Evolutionary conservation across 2,329 filamentous ascomycete species (phyloP).

Genomic region (Epichloe typhina): DNA sequence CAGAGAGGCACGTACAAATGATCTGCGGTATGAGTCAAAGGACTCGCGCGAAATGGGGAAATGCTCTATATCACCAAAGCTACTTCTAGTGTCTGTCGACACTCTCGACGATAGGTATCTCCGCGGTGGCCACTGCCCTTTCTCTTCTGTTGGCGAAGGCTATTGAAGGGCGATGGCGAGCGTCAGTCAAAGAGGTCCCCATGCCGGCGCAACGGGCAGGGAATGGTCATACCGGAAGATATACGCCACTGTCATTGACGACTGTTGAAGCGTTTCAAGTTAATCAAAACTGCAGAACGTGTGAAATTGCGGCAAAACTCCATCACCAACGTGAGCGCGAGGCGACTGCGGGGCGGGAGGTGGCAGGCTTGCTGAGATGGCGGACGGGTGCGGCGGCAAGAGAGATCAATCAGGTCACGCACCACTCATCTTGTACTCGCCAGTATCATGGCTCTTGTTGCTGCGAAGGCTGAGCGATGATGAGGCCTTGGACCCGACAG

Average conservation of each 20-base stretch:
- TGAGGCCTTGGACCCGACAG: constrained; percentile 47
- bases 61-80: constrained; percentile 72
- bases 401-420: constrained; percentile 21
- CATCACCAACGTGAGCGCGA: not conserved
- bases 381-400: constrained; percentile 1
- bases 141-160: constrained; percentile 83
- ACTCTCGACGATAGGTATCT: constrained; percentile 37
- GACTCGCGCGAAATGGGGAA: constrained; percentile 95
- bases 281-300: not conserved
- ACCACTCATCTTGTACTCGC: constrained; percentile 74
- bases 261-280: constrained; percentile 37
- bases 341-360: not conserved
- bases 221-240: constrained; percentile 58
- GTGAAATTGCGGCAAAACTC: constrained; percentile 12
- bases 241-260: constrained; percentile 90
- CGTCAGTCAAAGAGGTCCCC: constrained; percentile 3
- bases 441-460: constrained; percentile 47
- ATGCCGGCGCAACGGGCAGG: not conserved
- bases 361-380: too few species aligned
- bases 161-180: constrained; percentile 19
- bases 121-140: constrained; percentile 56
- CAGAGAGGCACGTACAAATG: constrained; percentile 57
- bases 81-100: constrained; percentile 43
- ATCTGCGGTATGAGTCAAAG: constrained; percentile 90
- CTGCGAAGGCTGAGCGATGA: constrained; percentile 49